phyloP scores from a whole-genome alignment of 768 basidiomycete genomes.

The Kwoniella sp. region DNA sequence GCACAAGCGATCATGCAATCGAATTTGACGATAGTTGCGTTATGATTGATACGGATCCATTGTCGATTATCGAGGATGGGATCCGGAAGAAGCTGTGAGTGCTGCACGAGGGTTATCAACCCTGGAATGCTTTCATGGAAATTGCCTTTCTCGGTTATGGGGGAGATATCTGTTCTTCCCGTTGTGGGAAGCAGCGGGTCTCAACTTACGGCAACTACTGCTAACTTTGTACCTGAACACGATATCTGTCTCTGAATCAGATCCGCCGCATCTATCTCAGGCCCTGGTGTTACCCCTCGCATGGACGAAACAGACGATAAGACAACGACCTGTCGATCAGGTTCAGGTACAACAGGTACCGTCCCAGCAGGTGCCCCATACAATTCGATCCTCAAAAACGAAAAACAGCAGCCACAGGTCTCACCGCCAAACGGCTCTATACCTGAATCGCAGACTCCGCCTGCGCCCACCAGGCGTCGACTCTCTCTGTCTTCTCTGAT shows the following conservation, averaged over 20 bases:
- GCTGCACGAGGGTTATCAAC: neutral
- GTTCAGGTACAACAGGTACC: constrained; percentile 6
- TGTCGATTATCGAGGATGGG: neutral
- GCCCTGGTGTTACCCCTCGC: neutral
- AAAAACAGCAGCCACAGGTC: neutral
- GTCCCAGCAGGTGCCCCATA: constrained; percentile 8
- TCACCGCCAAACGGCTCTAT: too few species aligned
- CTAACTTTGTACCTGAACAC: neutral
- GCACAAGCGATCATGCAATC: neutral
- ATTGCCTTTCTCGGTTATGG: neutral
- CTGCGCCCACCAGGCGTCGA: neutral
- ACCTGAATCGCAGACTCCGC: neutral
- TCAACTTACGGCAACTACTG: neutral
- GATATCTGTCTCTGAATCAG: constrained; percentile 3
- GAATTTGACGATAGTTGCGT: constrained; percentile 14
- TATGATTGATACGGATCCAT: constrained; percentile 10
- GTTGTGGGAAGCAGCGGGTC: neutral
- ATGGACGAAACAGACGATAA: neutral
- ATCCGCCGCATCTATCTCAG: neutral
- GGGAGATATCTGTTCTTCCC: neutral
- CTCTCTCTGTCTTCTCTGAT: constrained; percentile 13
- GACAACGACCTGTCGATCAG: constrained; percentile 5
- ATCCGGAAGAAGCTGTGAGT: constrained; percentile 10
- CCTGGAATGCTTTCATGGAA: neutral
- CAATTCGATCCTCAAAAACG: neutral